Evolutionary conservation across 1,139 yeast genomes (phyloP), one percentile per base, ranked within the genome.

Genomic region (Scheffersomyces parashehatae): DNA sequence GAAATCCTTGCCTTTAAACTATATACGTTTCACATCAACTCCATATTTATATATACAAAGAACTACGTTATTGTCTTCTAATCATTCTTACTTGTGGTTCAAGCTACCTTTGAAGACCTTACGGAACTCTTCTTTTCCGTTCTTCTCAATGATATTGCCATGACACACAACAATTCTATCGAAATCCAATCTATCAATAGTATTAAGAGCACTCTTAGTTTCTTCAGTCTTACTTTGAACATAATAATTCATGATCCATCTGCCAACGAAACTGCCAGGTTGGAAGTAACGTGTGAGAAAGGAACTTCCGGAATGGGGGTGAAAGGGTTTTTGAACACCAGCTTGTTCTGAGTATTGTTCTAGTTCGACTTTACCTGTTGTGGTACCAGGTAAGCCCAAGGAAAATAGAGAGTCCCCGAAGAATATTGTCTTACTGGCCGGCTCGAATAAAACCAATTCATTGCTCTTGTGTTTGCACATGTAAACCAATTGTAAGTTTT

Each of bases 401-500:
- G 81, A 80, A 60, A 82, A 74, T 12, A 82, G 51, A 45, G 83
- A 56, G 55, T 83, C 89, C 1, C 83, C 87, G 48, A 75, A 79
- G 46, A 79, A 67, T 32, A 83, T 55, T 0, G 78, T 67, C 52
- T 73, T 73, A 16, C 80, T 65, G 11, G 60, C 58, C 41, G 67
- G 68, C 54, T 81, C 80, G 55, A 58, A 78, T 51, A 78, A 53
- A 4, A 81, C 75, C 43, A 84, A 59, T 55, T 84, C 89, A 54
- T 76, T 73, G 58, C 82, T 83, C 28, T 51, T 59, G 54, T 79
- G 85, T 3, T 64, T 60, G 8, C 85, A 83, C 38, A 83, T 57
- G 55, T 72, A 83, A 11, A 81, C 76, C 49, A 82, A 77, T 54
- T 80, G 77, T 45, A 82, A 75, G 44, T 72, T 76, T 20, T 64